A percentile compares a stretch with the other conserved stretches of the same genome.
Conservation (phyloP, 768 basidiomycete species). For the Agrocybe pediades region DNA sequence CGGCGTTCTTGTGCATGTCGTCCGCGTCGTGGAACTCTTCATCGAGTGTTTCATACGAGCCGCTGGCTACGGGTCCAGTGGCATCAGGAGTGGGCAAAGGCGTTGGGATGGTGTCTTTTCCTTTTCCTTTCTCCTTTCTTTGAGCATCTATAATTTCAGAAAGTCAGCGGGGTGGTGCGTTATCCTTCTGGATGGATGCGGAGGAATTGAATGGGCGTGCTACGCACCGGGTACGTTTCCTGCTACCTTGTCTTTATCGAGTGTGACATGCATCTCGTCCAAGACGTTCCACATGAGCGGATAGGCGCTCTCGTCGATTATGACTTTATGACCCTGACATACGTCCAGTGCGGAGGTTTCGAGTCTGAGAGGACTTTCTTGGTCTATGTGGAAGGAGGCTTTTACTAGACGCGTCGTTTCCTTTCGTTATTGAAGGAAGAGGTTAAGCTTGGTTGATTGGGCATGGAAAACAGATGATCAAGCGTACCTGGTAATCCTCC, state of each 20-base stretch:
- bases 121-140: not conserved
- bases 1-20: not conserved
- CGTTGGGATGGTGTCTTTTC: not conserved
- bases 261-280: slow-evolving; percentile 27
- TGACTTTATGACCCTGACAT: slow-evolving; percentile 26
- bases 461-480: not conserved
- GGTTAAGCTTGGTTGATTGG: not conserved
- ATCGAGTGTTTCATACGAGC: not conserved
- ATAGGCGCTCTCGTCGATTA: slow-evolving; percentile 34
- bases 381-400: slow-evolving; percentile 19
- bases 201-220: too few relatives aligned
- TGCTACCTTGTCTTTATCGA: not conserved
- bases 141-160: not conserved
- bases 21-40: not conserved
- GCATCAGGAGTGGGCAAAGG: not conserved
- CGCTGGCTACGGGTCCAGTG: not conserved
- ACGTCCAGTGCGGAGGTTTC: slow-evolving; percentile 28
- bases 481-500: slow-evolving; percentile 23
- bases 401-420: slow-evolving; percentile 20
- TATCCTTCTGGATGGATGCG: too few relatives aligned
- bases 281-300: slow-evolving; percentile 22
- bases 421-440: slow-evolving; percentile 11
- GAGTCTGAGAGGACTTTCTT: slow-evolving; percentile 11
- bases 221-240: not conserved
- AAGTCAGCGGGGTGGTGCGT: too few relatives aligned